Base-by-base conservation (phyloP, 2,329 filamentous ascomycete species). In the Fusarium redolens region DNA sequence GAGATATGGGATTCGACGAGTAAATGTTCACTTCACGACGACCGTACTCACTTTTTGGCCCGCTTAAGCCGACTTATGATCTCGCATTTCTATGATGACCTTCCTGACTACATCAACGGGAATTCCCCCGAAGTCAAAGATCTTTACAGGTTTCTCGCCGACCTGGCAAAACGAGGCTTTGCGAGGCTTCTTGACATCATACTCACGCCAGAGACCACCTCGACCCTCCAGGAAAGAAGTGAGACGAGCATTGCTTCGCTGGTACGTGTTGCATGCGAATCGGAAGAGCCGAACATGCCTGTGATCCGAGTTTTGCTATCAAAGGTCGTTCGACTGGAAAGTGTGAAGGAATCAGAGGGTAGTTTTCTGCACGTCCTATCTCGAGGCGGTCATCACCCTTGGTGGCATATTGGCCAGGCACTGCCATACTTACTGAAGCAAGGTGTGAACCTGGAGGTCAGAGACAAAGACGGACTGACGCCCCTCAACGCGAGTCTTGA, bases 201-300 rank as follows among this genome's bases (percentile, higher is more conserved):
- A 12, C 44, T 63, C 5, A 63, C 44, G 13, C 30, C 55, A 25
- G 37, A 50, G 20, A 9, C 28, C 1, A 10, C 50, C 11, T 44
- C n/a, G 8, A 3, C 0, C 11, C 6, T 43, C 12, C 7, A 10
- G 2, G 17, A 4, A 0, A 13, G 18, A 4, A 5, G 13, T 4
- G 17, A 52, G 13, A 8, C 10, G 10, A 37, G 11, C 18, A 17
- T 51, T 12, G 13, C n/a, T 4, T 15, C 37, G 1, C 45, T 64
- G 4, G 31, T 50, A 8, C 2, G 14, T n/a, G 31, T 20, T n/a
- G 57, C 62, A 4, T 62, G 62, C 12, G 4, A 18, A 8, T 62
- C 62, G 0, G 3, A 25, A 22, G 15, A 55, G 30, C 58, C 62
- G 1, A 65, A 63, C 1, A 31, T 62, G 35, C 7, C 20, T 7